phyloP scores from a whole-genome alignment of 768 basidiomycete species.

The Hygrophorus pudorinus region DNA sequence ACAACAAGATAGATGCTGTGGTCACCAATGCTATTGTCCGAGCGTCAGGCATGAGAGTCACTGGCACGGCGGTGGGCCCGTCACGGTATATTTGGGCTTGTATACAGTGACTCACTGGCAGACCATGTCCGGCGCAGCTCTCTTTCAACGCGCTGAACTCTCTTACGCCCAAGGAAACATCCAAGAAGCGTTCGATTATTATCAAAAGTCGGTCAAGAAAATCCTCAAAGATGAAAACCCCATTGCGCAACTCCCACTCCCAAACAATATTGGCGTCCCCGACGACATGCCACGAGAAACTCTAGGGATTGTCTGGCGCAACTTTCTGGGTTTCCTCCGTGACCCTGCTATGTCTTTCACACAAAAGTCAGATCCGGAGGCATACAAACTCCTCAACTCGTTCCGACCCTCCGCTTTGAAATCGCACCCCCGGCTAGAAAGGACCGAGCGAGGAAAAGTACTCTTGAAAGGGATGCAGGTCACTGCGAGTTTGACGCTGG shows the following conservation, averaged over 20 bases:
- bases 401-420: slow-evolving; percentile 16
- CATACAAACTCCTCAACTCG: slow-evolving; percentile 19
- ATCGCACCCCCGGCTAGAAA: slow-evolving; percentile 14
- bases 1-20: slow-evolving; percentile 36
- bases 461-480: slow-evolving; percentile 24
- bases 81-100: too few relatives aligned
- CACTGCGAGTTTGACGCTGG: slow-evolving; percentile 18
- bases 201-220: slow-evolving; percentile 19
- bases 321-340: slow-evolving; percentile 20
- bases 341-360: slow-evolving; percentile 14
- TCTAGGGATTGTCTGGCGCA: slow-evolving; percentile 19
- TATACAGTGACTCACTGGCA: neutral
- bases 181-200: slow-evolving; percentile 17
- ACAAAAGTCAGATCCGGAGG: slow-evolving; percentile 17
- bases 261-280: slow-evolving; percentile 6
- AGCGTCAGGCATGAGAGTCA: slow-evolving; percentile 13
- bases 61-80: too few relatives aligned
- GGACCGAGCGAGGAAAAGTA: slow-evolving; percentile 14
- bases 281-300: slow-evolving; percentile 15
- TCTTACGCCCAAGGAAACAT: slow-evolving; percentile 7
- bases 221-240: slow-evolving; percentile 20
- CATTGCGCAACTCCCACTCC: slow-evolving; percentile 10
- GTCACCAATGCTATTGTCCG: slow-evolving; percentile 25
- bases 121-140: slow-evolving; percentile 7
- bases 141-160: slow-evolving; percentile 11